Base-by-base conservation (phyloP, 768 basidiomycete species). In the Goffeauzyma gilvescens region DNA sequence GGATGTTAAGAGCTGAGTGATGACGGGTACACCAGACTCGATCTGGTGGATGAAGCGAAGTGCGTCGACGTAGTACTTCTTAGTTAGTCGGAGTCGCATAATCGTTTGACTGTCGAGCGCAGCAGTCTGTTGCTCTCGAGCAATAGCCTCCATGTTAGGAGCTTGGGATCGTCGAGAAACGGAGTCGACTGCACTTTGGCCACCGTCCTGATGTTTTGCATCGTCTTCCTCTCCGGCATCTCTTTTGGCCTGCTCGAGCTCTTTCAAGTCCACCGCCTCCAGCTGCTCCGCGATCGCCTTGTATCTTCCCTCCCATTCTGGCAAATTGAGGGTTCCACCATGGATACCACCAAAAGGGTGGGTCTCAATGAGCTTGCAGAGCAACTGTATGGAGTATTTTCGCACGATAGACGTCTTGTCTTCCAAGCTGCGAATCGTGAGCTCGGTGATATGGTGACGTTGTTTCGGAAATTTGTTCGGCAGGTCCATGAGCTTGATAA, bases 381-480 rank as follows among this genome's bases (percentile, higher is more conserved):
- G 64, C 21, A 95, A 66, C 15, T 75, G 71, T 33, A 81, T 77
- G 15, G 87, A 80, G 38, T 73, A 73, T 64, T 84, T 83, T 53
- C 93, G 72, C n/a, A 90, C 89, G 5, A 71, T 75, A 15, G 83
- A 74, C 2, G 75, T 77, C 65, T 96, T 96, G 67, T 96, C 90
- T 51, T 85, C 78, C 36, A 98, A 69, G 21, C 81, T 76, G 2
- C 69, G 73, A 24, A 82, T 75, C 0, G 86, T 80, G n/a, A 75
- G 73, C 37, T 71, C 68, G 4, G 86, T 79, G 25, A 87, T 75
- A 15, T 69, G 67, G 24, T 84, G 68, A 0, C 89, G 73, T 48
- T 87, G 79, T 60, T 84, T 81, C 0, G 86, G 85, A 64, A 86
- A 87, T 55, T 83, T 85, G 58, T 70, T 68, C 1, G 68, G 72